Base-by-base conservation (phyloP, 2,329 filamentous ascomycete genomes). In the Chaetomium strumarium region DNA sequence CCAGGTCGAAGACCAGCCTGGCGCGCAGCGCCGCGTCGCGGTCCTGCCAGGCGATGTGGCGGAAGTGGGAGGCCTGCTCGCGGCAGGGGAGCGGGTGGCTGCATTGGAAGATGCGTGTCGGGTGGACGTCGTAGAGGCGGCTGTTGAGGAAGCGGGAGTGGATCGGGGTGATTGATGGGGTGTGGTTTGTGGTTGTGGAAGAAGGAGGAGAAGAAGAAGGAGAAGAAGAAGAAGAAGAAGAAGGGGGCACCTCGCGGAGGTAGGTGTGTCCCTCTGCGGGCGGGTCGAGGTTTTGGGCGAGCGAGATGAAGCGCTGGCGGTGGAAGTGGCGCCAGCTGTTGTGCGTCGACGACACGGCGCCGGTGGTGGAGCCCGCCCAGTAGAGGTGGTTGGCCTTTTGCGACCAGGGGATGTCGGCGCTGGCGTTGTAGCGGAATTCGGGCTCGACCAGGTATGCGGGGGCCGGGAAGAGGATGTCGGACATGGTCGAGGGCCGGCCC, bases 351-450 rank as follows among this genome's bases (percentile, higher is more conserved):
- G 64, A 66, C 37, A 66, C 72, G 0, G 72, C 77, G 2, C 79
- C 80, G 0, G 79, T 81, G 0, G 71, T 79, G 0, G 75, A 78
- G 0, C 80, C 80, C 0, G 74, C 72, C 80, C 80, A 83, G 61
- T 82, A 83, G 0, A 82, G 60, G 2, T 71, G 73, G 34, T 75
- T 72, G 1, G 57, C 58, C 58, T 83, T 84, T 6, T 67, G 43
- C 0, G 73, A 63, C 78, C 78, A 83, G 0, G 65, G 60, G 0
- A 71, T 37, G 52, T 81, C 79, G 2, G 66, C 43, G 0, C 53
- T 30, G 0, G 64, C 60, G 2, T 71, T 62, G 57, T 80, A 81
- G 5, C 59, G 55, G 30, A 75, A 72, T 39, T 71, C 65, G 2
- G 64, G 14, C 53, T 72, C 66, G n/a, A 70, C 66, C 16, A 70